Evolutionary conservation across 2,329 filamentous ascomycete species (phyloP).

Genomic region (Ophiostoma novo-ulmi): DNA sequence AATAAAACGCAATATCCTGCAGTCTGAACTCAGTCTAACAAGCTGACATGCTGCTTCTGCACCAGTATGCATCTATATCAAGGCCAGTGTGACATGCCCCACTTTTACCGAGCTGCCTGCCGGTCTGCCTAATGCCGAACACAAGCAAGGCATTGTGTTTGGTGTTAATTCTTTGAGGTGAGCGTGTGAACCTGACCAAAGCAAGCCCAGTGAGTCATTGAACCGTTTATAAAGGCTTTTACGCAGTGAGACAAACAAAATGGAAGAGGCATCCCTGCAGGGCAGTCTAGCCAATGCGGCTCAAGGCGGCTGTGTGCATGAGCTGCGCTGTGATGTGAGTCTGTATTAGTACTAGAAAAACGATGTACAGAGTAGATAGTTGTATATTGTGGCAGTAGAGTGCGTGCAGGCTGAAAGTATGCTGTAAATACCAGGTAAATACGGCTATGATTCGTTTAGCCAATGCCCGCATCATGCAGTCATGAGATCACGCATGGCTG

Average conservation of each 20-base stretch:
- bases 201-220: not conserved
- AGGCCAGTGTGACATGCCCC: not conserved
- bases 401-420: not conserved
- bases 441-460: not conserved
- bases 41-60: not conserved
- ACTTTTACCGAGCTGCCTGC: not conserved
- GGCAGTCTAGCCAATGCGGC: not conserved
- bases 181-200: not conserved
- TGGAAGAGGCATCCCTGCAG: not conserved
- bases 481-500: constrained; percentile 9
- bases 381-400: not conserved
- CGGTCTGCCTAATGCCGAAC: not conserved
- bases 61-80: not conserved
- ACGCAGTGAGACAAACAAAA: not conserved
- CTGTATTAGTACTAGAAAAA: not conserved
- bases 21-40: not conserved
- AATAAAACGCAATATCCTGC: too few relatives aligned
- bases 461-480: not conserved
- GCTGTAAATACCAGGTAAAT: not conserved
- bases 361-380: not conserved
- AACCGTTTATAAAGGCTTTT: too few relatives aligned
- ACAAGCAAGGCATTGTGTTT: not conserved
- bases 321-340: not conserved
- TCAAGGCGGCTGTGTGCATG: constrained; percentile 13
- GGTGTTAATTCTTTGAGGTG: not conserved